A percentile compares a stretch with the other conserved stretches of the same genome.
Conservation (phyloP, 345 rosid genomes). For the Syzygium grande region DNA sequence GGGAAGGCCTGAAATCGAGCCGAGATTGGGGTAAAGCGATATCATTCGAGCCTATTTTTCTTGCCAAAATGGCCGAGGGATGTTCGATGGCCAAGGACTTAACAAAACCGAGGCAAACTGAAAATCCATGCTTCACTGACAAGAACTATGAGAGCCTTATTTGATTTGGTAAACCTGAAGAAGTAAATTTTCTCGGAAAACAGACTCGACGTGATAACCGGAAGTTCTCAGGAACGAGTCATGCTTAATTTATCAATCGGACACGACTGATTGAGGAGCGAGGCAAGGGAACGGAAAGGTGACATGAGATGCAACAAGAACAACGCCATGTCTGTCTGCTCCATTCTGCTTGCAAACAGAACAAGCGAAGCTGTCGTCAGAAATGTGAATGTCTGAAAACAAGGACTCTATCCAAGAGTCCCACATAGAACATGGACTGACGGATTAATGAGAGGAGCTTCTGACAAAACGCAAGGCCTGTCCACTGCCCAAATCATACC, state of each 20-base stretch:
- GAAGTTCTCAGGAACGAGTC: not conserved
- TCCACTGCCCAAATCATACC: slow-evolving; percentile 10
- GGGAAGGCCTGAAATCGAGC: not conserved
- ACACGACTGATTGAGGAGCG: not conserved
- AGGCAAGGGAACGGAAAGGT: not conserved
- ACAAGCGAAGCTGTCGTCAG: not conserved
- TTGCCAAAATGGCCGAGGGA: not conserved
- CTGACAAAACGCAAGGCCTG: not conserved
- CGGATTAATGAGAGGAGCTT: not conserved
- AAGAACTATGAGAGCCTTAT: not conserved
- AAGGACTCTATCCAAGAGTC: not conserved
- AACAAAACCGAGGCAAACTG: not conserved
- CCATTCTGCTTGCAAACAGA: not conserved
- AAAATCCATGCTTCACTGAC: not conserved
- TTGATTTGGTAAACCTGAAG: not conserved
- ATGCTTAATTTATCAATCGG: not conserved
- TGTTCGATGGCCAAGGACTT: not conserved
- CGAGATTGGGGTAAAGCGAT: not conserved
- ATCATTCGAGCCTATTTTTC: not conserved
- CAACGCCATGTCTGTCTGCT: not conserved
- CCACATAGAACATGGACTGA: not conserved
- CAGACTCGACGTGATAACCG: not conserved
- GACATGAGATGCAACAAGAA: not conserved
- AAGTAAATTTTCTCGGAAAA: not conserved
- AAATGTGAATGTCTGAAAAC: not conserved